Base-by-base conservation (phyloP, 2,329 filamentous ascomycete species). In the Hymenoscyphus scutula region DNA sequence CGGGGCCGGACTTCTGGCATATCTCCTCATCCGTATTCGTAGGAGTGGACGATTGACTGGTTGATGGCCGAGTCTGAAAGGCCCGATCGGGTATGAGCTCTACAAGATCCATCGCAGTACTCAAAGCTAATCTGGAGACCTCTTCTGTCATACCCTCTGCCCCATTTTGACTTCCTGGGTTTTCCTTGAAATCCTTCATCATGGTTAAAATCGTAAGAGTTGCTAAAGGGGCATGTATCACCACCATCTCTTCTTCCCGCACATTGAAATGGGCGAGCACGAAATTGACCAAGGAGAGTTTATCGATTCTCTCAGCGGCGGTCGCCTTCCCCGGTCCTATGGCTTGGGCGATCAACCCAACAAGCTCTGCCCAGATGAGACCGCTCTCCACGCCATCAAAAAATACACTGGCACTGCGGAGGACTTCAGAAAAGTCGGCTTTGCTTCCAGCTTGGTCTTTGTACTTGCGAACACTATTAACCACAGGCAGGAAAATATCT, bases 371-470 rank as follows among this genome's bases (percentile, higher is more conserved):
- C 80, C 96, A 99, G 55, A 99, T 97, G 23, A 98, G 80, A 7
- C 90, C 89, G 70, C 93, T 96, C 76, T 99, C 95, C 45, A 98
- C 94, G 5, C 94, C 94, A 73, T 99, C 95, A 69, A 99, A 99
- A 77, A 99, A 99, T 48, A 95, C 89, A 73, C 90, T 96, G 5
- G 94, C 95, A 73, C 94, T 98, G 68, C 91, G 87, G 68, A 98
- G 82, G 2, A 98, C 92, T 75, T 99, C 95, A 15, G 86, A 82
- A 65, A 95, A 92, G 62, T 94, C 87, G 6, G 83, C 77, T 71
- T 89, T 89, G n/a, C 82, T 82, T 0, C 82, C 76, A 11, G 89
- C 85, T 58, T 79, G 80, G 29, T 80, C 78, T 75, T 92, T 88
- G 77, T 92, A 98, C 54, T 81, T 79, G 67, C 89, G 87, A 41